phyloP scores from a whole-genome alignment of 2,329 filamentous ascomycete species.

The Arthrobotrys iridis region DNA sequence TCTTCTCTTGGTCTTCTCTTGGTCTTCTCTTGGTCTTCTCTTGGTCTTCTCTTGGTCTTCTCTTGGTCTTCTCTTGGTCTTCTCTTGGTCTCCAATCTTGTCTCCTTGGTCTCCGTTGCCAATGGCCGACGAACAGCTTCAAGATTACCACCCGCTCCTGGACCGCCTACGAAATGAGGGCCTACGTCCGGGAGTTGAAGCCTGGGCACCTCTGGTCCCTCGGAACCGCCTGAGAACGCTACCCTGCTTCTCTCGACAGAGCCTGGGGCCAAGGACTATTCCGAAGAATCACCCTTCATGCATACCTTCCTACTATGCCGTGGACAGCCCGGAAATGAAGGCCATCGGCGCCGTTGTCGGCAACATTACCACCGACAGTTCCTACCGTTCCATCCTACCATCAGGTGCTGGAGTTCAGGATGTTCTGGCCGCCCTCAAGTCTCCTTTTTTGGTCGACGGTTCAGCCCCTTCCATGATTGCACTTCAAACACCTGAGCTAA shows the following conservation, averaged over 20 bases:
- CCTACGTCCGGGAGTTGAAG: background rate
- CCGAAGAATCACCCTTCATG: background rate
- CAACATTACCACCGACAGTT: too few species aligned
- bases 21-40: too few species aligned
- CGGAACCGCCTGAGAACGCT: background rate
- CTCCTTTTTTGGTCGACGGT: background rate
- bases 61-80: too few species aligned
- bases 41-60: too few species aligned
- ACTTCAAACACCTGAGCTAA: background rate
- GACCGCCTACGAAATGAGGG: background rate
- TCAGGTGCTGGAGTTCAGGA: background rate
- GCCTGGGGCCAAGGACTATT: background rate
- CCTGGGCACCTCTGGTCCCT: background rate
- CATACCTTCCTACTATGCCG: background rate
- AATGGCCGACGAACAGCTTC: too few species aligned
- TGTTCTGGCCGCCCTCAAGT: background rate
- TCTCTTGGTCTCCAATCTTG: too few species aligned
- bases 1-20: too few species aligned
- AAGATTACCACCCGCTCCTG: background rate
- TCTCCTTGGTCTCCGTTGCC: too few species aligned
- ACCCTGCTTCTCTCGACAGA: background rate
- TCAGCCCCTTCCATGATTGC: background rate
- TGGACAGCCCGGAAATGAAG: background rate
- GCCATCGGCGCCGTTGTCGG: too few species aligned
- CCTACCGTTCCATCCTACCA: too few species aligned